Evolutionary conservation across 177 flowering plant species (phyloP), one percentile per base, ranked within the genome.

Genomic region (Vitis hybrid): DNA sequence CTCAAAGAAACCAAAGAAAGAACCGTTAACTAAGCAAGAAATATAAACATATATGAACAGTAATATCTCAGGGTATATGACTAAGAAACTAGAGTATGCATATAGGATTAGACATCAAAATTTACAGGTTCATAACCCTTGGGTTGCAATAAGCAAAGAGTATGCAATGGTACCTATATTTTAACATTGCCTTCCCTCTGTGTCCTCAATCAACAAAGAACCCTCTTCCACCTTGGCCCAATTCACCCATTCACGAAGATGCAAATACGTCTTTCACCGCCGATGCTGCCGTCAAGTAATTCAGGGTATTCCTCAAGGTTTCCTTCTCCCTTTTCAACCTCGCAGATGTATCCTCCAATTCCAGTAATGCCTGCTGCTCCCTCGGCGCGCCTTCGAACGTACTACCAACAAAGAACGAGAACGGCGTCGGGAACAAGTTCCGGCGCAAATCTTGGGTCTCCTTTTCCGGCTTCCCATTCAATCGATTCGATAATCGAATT

Each of bases 321-420:
- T 95, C 97, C 84, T 86, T 92, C 86, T 92, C 97, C 47, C 97
- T 88, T 81, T 85, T 91, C 81, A 95, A 72, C 67, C 98, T 85
- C 60, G 85, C 74, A 0, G 89, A 94, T 2, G 97, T 90, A 52
- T 95, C 98, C 74, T 92, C 98, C 80, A 95, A 71, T 55, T 95
- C 97, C 70, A 95, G 85, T 80, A 95, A 70, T 17, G 97, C 97
- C 81, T 95, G 98, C 86, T 95, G 98, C 83, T 95, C 98, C 70
- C 90, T 80, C 2, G 97, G 97, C 11, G 97, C 98, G 1, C 98
- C 98, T 64, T 95, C 98, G 66, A 95, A 95, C 10, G 98, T 92
- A 71, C 97, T 91, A 20, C 92, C 98, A 0, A 95, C 98, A 64
- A 95, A 95, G 82, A 95, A 95, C 56, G 97, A 92, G 69, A 95